phyloP scores from a whole-genome alignment of 2,329 filamentous ascomycete species.

The Sclerotinia subarctica region DNA sequence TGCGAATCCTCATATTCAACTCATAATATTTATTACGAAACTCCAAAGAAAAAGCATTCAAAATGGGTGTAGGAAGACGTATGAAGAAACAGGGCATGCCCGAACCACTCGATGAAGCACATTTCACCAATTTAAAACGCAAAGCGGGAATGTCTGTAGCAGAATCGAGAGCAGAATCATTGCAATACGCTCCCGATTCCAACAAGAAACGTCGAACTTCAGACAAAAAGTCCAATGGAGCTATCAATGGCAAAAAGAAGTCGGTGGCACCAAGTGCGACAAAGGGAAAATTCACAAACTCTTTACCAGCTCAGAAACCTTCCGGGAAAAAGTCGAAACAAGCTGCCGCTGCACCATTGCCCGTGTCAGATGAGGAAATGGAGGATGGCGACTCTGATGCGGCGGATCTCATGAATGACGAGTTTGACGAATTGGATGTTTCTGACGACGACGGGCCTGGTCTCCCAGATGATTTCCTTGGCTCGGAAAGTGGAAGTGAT shows the following conservation, averaged over 20 bases:
- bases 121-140: conserved; percentile 76
- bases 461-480: conserved; percentile 58
- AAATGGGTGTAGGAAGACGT: conserved; percentile 84
- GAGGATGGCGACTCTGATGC: conserved; percentile 45
- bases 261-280: conserved; percentile 34
- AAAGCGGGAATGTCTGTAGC: conserved; percentile 71
- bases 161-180: conserved; percentile 49
- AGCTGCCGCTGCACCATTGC: conserved; percentile 43
- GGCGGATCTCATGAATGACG: conserved; percentile 47
- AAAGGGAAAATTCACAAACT: conserved; percentile 41
- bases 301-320: conserved; percentile 37
- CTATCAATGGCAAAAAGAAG: conserved; percentile 34
- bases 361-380: conserved; percentile 43
- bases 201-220: conserved; percentile 60
- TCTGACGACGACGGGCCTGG: conserved; percentile 38
- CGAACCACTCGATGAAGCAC: conserved; percentile 74
- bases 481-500: conserved; percentile 37
- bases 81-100: conserved; percentile 96
- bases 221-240: conserved; percentile 36
- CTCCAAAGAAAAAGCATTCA: conserved; percentile 37
- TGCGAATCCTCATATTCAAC: conserved; percentile 17
- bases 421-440: conserved; percentile 40
- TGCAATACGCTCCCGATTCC: conserved; percentile 38
- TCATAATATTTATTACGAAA: conserved; percentile 17
- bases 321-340: conserved; percentile 40